Evolutionary conservation across 1,284 basidiomycete species (phyloP).

Genomic region (Tetrapyrgos nigripes): DNA sequence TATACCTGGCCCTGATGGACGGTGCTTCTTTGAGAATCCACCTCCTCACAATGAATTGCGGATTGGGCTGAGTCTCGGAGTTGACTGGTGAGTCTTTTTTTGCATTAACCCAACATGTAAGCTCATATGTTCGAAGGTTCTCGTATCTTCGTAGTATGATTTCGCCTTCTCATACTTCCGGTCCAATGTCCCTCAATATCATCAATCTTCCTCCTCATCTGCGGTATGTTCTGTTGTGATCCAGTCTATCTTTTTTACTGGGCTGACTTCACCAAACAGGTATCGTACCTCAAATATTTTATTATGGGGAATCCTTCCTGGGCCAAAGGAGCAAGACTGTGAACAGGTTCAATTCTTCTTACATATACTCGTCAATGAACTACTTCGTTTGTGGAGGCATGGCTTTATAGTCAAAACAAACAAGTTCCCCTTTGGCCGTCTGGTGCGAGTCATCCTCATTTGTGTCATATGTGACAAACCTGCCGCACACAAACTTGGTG

Average conservation of each 20-base stretch:
- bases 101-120: neutral
- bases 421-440: slow-evolving; percentile 28
- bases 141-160: slow-evolving; percentile 38
- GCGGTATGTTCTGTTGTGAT: slow-evolving; percentile 18
- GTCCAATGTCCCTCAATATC: slow-evolving; percentile 37
- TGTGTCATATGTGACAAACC: slow-evolving; percentile 43
- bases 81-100: neutral
- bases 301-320: slow-evolving; percentile 37
- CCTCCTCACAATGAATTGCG: slow-evolving; percentile 21
- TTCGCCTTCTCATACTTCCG: slow-evolving; percentile 39
- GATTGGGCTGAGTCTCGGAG: slow-evolving; percentile 17
- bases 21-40: slow-evolving; percentile 24
- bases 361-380: slow-evolving; percentile 35
- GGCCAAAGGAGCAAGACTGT: slow-evolving; percentile 39
- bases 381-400: slow-evolving; percentile 32
- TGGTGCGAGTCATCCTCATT: slow-evolving; percentile 35
- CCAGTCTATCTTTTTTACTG: neutral
- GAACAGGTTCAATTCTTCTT: slow-evolving; percentile 38
- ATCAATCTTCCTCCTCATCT: slow-evolving; percentile 33
- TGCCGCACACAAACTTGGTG: slow-evolving; percentile 41
- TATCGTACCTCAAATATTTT: slow-evolving; percentile 39
- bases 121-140: slow-evolving; percentile 29
- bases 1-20: slow-evolving; percentile 22
- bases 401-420: slow-evolving; percentile 21
- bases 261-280: slow-evolving; percentile 19